Evolutionary conservation across 2,329 filamentous ascomycete species (phyloP).

Genomic region (Penicillium sp.): DNA sequence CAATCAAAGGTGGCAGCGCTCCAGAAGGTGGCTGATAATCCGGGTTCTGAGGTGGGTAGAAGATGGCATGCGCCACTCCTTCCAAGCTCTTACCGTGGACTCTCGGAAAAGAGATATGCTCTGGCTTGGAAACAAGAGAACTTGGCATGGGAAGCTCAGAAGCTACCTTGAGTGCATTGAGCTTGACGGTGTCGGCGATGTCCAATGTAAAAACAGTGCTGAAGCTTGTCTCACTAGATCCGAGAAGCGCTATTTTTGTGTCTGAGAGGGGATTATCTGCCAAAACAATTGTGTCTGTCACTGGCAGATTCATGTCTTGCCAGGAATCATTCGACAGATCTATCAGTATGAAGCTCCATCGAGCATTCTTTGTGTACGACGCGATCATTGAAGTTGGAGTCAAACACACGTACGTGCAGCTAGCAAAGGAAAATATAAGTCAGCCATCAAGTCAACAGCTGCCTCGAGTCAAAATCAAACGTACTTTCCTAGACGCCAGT

Average conservation of each 20-base stretch:
- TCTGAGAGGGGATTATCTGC: background rate
- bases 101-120: constrained; percentile 38
- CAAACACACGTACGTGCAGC: constrained; percentile 7
- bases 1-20: constrained; percentile 50
- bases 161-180: background rate
- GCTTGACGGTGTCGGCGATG: background rate
- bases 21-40: constrained; percentile 40
- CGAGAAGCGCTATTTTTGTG: constrained; percentile 3
- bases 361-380: constrained; percentile 5
- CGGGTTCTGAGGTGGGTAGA: constrained; percentile 52
- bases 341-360: constrained; percentile 7
- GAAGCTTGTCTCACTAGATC: constrained; percentile 6
- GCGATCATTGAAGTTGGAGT: constrained; percentile 2
- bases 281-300: constrained; percentile 3
- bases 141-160: constrained; percentile 4
- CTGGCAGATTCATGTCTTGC: constrained; percentile 4
- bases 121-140: constrained; percentile 22
- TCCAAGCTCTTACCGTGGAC: constrained; percentile 23
- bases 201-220: constrained; percentile 3
- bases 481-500: constrained; percentile 29
- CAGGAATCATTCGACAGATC: constrained; percentile 3
- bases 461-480: background rate
- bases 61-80: constrained; percentile 44
- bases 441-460: background rate
- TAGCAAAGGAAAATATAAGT: background rate